These are phyloP conservation scores for Coffea humblotiana DNA, from an alignment of 305 asterid species.

Conservation along the genomic window DNA sequence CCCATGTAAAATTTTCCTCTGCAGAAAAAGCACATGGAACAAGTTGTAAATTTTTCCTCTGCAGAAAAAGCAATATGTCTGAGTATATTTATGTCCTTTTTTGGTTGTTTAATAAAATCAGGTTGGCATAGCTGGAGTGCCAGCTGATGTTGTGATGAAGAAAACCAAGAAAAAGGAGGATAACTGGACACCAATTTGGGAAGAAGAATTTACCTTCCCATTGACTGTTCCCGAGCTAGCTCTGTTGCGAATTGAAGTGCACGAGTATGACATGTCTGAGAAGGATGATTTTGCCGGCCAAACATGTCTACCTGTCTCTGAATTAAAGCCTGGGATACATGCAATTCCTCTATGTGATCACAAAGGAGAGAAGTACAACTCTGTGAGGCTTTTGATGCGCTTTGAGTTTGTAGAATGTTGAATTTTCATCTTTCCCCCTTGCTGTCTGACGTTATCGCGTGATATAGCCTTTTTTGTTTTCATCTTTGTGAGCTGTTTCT, in stretches of 20 bases:
- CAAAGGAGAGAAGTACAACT: constrained; percentile 55
- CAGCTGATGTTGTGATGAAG: constrained; percentile 59
- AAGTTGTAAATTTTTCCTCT: neutral
- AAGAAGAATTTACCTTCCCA: constrained; percentile 73
- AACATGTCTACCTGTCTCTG: constrained; percentile 69
- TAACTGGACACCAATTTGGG: constrained; percentile 78
- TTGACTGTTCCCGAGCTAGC: constrained; percentile 82
- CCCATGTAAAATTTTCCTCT: neutral
- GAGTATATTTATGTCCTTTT: neutral
- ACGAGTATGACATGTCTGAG: constrained; percentile 68
- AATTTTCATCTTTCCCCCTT: neutral
- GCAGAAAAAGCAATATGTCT: neutral
- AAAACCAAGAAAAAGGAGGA: constrained; percentile 61
- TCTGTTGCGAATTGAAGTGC: constrained; percentile 69
- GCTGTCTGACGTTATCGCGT: neutral
- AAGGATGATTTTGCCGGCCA: constrained; percentile 90
- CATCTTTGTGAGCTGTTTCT: neutral
- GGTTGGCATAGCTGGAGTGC: constrained; percentile 84
- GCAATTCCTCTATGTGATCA: constrained; percentile 58
- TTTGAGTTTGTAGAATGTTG: constrained; percentile 38
- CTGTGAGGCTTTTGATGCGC: constrained; percentile 67
- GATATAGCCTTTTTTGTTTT: neutral
- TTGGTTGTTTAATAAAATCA: constrained; percentile 22
- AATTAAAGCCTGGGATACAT: constrained; percentile 68
- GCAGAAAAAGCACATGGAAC: neutral